Base-by-base conservation (phyloP, 1,139 yeast genomes). In the Meyerozyma carpophila region DNA sequence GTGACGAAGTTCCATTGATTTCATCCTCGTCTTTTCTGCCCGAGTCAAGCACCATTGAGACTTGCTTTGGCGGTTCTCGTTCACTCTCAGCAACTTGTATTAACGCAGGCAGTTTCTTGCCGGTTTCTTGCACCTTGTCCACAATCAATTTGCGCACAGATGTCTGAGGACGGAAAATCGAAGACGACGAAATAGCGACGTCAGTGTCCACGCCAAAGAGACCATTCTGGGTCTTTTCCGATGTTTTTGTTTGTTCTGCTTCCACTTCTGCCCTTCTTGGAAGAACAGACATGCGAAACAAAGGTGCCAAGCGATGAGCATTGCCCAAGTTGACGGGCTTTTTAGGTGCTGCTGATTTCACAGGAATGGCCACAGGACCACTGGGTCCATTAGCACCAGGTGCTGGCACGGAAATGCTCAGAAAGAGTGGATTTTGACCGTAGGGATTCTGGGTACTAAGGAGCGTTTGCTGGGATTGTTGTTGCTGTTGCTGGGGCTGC, bases 141-240 rank as follows among this genome's bases (percentile, higher is more conserved):
- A 84, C 75, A 7, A 81, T 73, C 44, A 84, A 67, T 47, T 77
- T 75, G 41, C 81, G 79, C 48, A 81, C 73, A 45, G 75, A 77
- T 36, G 71, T 67, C 42, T 79, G 77, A 25, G 90, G 90, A 4
- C 84, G 76, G 59, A 86, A 86, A 6, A 86, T 81, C 44, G 81
- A 86, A n/a, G 88, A 79, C 2, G 84, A 70, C 47, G 85, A 62
- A 46, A 87, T 83, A 3, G 89, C 82, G 41, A 77, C 75, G 59
- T 85, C 93, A 4, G 85, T 76, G 31, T 66, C 63, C n/a, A 53
- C 49, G 46, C 52, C 36, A 36, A 43, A 41, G 20, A 46, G 21
- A 18, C 47, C 48, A 44, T 52, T 38, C 43, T 43, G 44, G 52
- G 58, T 46, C 53, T 51, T 7, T 44, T 49, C 39, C 49, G 55